Base-by-base conservation (phyloP, 164 flowering plant species). In the Chloranthus sessilifolius region DNA sequence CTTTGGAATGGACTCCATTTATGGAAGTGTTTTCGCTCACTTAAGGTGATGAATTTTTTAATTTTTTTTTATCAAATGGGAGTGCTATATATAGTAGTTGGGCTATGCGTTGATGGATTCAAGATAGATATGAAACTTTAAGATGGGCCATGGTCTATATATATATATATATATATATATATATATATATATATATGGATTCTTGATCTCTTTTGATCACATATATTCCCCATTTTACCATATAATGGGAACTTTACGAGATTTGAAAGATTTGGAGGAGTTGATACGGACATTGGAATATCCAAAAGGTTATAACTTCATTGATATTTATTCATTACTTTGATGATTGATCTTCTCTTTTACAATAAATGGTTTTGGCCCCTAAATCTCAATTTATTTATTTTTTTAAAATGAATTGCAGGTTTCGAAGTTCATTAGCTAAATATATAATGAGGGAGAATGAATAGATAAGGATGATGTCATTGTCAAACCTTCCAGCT, bases 1-100 rank as follows among this genome's bases (percentile, higher is more conserved):
- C 62, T 71, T 73, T 15, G 62, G 66, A 27, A 42, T 71, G 5
- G 70, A 21, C 56, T 74, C 77, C 79, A 74, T 74, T 5, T 35
- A 31, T 46, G n/a, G 7, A 20, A 7, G 6, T 25, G 48, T 14
- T 25, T 5, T n/a, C 3, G 3, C 21, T 3, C 21, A 5, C 24
- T 41, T 41, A 14, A 21, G 46, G 12, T 26, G 48, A 7, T 44
- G 48, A 24, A 16, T 28, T 6, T 47, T 14, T 45, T 17, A 3
- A 10, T 12, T 29, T 26, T 12, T 43, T 30, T 41, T 17, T 33
- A 40, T 35, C 1, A 11, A 33, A 26, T 41, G 25, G 37, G 27
- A 31, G 51, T 24, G 30, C 37, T 60, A 43, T 64, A 44, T 64
- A 64, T 64, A 60, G 21, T 25, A 42, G 33, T 43, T 49, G 47